These are phyloP conservation scores for Monilinia vaccinii-corymbosi DNA, from an alignment of 2,329 filamentous ascomycete species.

Conservation along the genomic window DNA sequence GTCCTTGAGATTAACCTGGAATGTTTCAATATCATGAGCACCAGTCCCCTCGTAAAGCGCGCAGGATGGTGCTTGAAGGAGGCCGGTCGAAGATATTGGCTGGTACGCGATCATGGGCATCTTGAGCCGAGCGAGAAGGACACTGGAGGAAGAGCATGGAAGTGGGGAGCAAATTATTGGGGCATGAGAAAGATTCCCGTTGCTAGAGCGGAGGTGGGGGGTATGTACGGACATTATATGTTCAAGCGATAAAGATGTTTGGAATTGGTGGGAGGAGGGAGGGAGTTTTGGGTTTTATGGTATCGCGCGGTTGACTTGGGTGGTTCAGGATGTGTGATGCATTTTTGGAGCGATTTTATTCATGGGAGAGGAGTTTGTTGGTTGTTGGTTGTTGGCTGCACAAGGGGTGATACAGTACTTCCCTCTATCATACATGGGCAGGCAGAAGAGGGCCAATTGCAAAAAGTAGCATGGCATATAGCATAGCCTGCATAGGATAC, in stretches of 20 bases:
- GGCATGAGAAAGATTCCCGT: constrained; percentile 64
- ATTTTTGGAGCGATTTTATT: background rate
- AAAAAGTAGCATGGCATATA: background rate
- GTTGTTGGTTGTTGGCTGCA: background rate
- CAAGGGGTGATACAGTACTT: background rate
- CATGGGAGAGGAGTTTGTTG: background rate
- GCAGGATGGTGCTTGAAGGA: constrained; percentile 65
- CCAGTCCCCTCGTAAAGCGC: constrained; percentile 32
- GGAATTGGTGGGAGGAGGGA: background rate
- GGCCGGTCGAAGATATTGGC: constrained; percentile 53
- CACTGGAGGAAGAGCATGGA: constrained; percentile 59
- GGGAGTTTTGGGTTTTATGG: background rate
- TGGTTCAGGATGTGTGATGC: background rate
- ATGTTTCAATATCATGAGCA: constrained; percentile 54
- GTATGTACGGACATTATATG: constrained; percentile 51
- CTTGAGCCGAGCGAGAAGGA: constrained; percentile 32
- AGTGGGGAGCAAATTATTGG: constrained; percentile 79
- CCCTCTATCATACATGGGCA: background rate
- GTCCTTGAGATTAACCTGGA: constrained; percentile 69
- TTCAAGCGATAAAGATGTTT: constrained; percentile 34
- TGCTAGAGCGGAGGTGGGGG: constrained; percentile 45
- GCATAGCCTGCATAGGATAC: no score
- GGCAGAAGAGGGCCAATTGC: background rate
- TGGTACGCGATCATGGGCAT: constrained; percentile 43
- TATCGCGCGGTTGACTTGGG: background rate